phyloP scores from a whole-genome alignment of 2,329 filamentous ascomycete genomes.

The Colletotrichum falcatum region DNA sequence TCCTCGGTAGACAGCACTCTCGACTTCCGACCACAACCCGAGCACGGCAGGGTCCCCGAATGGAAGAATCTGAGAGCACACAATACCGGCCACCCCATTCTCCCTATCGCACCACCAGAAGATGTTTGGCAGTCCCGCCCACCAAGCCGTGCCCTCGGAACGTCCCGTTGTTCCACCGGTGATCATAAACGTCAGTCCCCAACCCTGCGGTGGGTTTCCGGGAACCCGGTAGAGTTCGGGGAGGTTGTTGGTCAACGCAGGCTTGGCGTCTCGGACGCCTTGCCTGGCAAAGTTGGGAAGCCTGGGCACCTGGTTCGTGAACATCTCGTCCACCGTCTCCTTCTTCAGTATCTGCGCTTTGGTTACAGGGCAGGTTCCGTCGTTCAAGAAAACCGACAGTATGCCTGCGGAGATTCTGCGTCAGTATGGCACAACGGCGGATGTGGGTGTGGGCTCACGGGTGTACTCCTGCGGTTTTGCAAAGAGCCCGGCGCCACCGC shows the following conservation, averaged over 20 bases:
- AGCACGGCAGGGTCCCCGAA: conserved; percentile 59
- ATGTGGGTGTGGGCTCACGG: conserved; percentile 52
- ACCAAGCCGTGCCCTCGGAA: conserved; percentile 62
- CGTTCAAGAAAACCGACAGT: conserved; percentile 71
- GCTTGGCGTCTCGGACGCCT: conserved; percentile 59
- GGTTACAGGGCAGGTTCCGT: conserved; percentile 70
- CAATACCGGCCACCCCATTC: conserved; percentile 66
- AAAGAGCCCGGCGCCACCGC: conserved; percentile 72
- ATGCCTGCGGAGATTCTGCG: conserved; percentile 57
- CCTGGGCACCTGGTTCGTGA: conserved; percentile 70
- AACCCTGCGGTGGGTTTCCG: conserved; percentile 68
- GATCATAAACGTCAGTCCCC: conserved; percentile 71
- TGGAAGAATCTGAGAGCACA: conserved; percentile 63
- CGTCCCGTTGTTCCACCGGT: conserved; percentile 63
- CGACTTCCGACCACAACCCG: conserved; percentile 54
- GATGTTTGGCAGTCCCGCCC: conserved; percentile 70
- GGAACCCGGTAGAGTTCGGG: conserved; percentile 61
- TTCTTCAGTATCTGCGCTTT: conserved; percentile 64
- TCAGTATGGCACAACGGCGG: too few species aligned
- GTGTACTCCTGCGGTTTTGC: conserved; percentile 70
- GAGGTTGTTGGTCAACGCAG: conserved; percentile 59
- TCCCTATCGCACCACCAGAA: conserved; percentile 74
- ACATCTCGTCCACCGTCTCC: conserved; percentile 73
- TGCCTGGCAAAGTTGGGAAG: conserved; percentile 65
- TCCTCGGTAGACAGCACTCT: conserved; percentile 53